Base-by-base conservation (phyloP, 2,329 filamentous ascomycete species). In the Sarocladium kiliense region DNA sequence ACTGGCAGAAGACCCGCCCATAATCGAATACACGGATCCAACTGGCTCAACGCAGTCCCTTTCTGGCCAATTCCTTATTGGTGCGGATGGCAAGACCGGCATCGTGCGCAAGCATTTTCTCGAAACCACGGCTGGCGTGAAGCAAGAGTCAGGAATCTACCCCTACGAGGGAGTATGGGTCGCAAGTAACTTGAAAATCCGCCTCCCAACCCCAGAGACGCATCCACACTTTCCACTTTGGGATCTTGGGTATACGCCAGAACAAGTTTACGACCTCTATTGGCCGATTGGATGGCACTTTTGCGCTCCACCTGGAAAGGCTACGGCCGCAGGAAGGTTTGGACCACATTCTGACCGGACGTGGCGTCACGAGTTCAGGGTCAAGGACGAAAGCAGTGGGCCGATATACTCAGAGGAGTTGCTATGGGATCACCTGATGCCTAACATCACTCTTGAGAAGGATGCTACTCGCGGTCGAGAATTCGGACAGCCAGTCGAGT, bases 151-250 rank as follows among this genome's bases (percentile, higher is more conserved):
- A 16, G 63, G 63, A n/a, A 21, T 26, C 3, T 68, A 64, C 53
- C 59, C 59, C 2, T 75, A 75, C 56, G 64, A 69, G 11, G 72
- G 65, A 14, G 72, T 68, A 0, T 80, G 77, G 77, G 70, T 80
- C 3, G 77, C 77, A 1, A 61, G 73, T 3, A 80, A 80, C 55
- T 68, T 73, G 58, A 62, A 73, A 23, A 66, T 80, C 23, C 63
- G 63, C 1, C 58, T 72, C 0, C 77, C 77, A 0, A 79, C 73
- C 1, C 69, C 66, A 5, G 59, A 75, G 26, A 71, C 73, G 0
- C 77, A 80, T 59, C 77, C 77, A 0, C 59, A 69, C 0, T 78
- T 79, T 53, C 74, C 76, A 0, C 63, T 79, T 2, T 80, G 77
- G 77, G 57, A 69, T 3, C 60, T 74, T 0, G 76, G 74, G 5